Base-by-base conservation (phyloP, 1,284 basidiomycete species). In the Malassezia pachydermatis region DNA sequence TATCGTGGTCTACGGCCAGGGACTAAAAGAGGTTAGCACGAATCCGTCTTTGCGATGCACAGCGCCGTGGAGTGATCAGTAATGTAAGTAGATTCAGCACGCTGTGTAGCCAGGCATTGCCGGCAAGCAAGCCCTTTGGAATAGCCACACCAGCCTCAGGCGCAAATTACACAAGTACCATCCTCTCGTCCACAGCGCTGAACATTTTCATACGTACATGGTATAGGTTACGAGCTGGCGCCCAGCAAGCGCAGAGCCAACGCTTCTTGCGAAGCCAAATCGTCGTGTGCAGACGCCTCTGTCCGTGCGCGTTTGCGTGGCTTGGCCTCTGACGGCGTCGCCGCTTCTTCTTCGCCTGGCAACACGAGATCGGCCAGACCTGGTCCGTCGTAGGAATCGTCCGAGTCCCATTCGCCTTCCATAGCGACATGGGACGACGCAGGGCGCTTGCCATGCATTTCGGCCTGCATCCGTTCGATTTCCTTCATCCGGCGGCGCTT, bases 401-500 rank as follows among this genome's bases (percentile, higher is more conserved):
- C 45, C n/a, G 14, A 24, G 28, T 50, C 42, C 9, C 43, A 57
- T 14, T 47, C 55, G 5, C 36, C 41, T 4, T 37, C 60, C 59
- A 45, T 23, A 72, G 63, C 32, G 65, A 43, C 13, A 17, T 29
- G n/a, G 37, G 41, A 29, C 23, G 48, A 54, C n/a, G n/a, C n/a
- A n/a, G n/a, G n/a, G n/a, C 49, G 45, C 19, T 34, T 37, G 13
- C 55, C 46, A n/a, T 44, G 39, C 17, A 52, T 48, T 5, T 54
- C 53, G 13, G 74, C 76, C 63, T 43, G 39, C 28, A 81, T 83
- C 29, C 77, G 78, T 60, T 90, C 87, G 52, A 84, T 80, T 65
- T 87, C 82, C 76, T 92, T 94, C 62, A 86, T 76, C 73, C 87
- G 90, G 52, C 80, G 71, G 74, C 83, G 80, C 58, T 64, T 67